phyloP scores from a whole-genome alignment of 768 basidiomycete species.

The Mycena pura region DNA sequence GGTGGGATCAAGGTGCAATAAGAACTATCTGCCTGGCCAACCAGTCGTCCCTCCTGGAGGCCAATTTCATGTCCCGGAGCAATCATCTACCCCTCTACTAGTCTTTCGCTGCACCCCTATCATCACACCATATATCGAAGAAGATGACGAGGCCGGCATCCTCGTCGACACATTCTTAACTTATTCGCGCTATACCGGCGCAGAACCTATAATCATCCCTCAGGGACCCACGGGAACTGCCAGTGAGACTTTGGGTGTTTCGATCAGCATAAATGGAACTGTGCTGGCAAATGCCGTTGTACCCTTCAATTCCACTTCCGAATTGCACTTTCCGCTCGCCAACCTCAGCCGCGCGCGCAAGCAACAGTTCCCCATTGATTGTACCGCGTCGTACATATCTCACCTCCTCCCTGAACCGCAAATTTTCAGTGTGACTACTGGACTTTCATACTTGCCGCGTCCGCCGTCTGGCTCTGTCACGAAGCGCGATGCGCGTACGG shows the following conservation, averaged over 20 bases:
- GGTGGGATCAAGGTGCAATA: constrained; percentile 51
- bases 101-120: constrained; percentile 55
- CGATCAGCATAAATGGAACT: background rate
- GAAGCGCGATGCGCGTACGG: constrained; percentile 55
- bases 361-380: constrained; percentile 16
- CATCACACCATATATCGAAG: constrained; percentile 54
- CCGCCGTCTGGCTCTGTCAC: constrained; percentile 47
- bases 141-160: constrained; percentile 36
- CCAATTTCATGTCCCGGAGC: constrained; percentile 45
- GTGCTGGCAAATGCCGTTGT: background rate
- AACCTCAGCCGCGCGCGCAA: constrained; percentile 21
- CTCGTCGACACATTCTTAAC: constrained; percentile 22
- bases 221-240: background rate
- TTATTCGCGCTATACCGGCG: constrained; percentile 3
- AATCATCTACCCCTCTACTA: constrained; percentile 45
- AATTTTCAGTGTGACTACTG: constrained; percentile 1
- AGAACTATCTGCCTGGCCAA: constrained; percentile 51
- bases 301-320: constrained; percentile 7
- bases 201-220: constrained; percentile 1
- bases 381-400: constrained; percentile 6
- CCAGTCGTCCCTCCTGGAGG: constrained; percentile 53
- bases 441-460: constrained; percentile 49
- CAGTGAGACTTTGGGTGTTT: constrained; percentile 12
- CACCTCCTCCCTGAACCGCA: background rate
- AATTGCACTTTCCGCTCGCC: constrained; percentile 23